Evolutionary conservation across 2,329 filamentous ascomycete species (phyloP), one percentile per base, ranked within the genome.

Genomic region (Clarireedia hainanense): DNA sequence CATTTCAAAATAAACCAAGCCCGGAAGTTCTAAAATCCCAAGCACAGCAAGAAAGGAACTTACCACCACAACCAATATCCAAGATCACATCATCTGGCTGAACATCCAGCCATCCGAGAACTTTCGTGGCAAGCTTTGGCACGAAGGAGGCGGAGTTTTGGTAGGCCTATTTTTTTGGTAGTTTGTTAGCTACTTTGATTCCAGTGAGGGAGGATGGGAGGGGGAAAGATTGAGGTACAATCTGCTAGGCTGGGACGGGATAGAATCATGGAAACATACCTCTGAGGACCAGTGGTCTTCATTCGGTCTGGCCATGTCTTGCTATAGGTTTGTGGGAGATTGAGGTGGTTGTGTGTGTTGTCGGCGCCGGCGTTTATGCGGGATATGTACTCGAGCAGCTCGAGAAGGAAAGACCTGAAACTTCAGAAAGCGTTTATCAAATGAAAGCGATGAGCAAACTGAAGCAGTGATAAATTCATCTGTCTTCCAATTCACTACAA

Each of bases 1-100:
- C 27, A 30, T 30, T 30, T 9, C 27, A 30, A 6, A 6, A 30
- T 30, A 9, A 30, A 30, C 27, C 27, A 30, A 30, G 27, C 6
- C 27, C 10, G 10, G 27, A 30, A 9, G 6, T 9, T 3, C 5
- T 30, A 17, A 40, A 48, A 48, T 5, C 34, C 23, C 23, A 48
- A n/a, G n/a, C 5, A 20, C 24, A 40, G 12, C 36, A 10, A n/a
- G 43, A 54, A 47, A 55, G 26, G 6, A 23, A 68, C 72, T 58
- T 56, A 80, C 79, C 83, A 45, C 84, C 83, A 61, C 83, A 86
- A 14, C 83, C 83, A 52, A 86, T 70, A 60, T 86, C 83, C 2
- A 86, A 71, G 23, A 86, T 75, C 15, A 72, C 67, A 64, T 86
- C 83, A 60, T 80, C 76, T 27, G 76, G 73, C 56, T 81, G 74